A percentile compares a stretch with the other conserved stretches of the same genome.
Conservation (phyloP, 805 yeast genomes). For the Ogataea methanolica region DNA sequence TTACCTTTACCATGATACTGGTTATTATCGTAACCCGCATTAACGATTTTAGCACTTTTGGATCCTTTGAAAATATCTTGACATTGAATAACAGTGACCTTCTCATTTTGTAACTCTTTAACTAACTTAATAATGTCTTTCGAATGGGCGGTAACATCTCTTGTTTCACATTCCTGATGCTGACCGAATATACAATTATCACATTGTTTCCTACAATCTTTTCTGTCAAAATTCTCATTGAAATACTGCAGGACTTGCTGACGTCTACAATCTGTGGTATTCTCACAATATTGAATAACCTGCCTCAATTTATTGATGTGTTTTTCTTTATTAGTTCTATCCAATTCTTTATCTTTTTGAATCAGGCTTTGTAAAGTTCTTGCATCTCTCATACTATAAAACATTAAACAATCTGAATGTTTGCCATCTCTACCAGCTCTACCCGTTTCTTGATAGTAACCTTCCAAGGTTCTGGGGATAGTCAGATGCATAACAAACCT, state of each 20-base stretch:
- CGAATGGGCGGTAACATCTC: slow-evolving; percentile 69
- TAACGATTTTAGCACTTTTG: slow-evolving; percentile 52
- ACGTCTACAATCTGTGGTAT: slow-evolving; percentile 84
- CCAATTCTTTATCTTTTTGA: slow-evolving; percentile 66
- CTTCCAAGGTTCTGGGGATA: slow-evolving; percentile 86
- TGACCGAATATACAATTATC: slow-evolving; percentile 69
- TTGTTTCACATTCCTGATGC: slow-evolving; percentile 39
- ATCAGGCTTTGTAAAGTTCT: slow-evolving; percentile 72
- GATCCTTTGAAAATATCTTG: slow-evolving; percentile 83
- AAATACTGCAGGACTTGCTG: slow-evolving; percentile 86
- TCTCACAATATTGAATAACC: slow-evolving; percentile 89
- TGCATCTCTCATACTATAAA: slow-evolving; percentile 77
- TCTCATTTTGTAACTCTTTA: slow-evolving; percentile 44
- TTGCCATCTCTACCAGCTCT: slow-evolving; percentile 97
- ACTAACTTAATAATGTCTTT: slow-evolving; percentile 57
- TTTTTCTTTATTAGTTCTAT: slow-evolving; percentile 60
- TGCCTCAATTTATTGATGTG: slow-evolving; percentile 74
- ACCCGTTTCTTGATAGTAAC: slow-evolving; percentile 97
- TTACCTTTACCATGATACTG: slow-evolving; percentile 72
- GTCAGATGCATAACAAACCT: slow-evolving; percentile 86
- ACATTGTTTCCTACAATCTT: slow-evolving; percentile 65
- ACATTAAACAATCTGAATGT: slow-evolving; percentile 77
- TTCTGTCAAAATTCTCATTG: slow-evolving; percentile 72
- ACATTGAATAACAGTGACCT: slow-evolving; percentile 73
- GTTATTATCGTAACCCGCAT: slow-evolving; percentile 55